Base-by-base conservation (phyloP, 306 rosid species). In the Arachis stenosperma region DNA sequence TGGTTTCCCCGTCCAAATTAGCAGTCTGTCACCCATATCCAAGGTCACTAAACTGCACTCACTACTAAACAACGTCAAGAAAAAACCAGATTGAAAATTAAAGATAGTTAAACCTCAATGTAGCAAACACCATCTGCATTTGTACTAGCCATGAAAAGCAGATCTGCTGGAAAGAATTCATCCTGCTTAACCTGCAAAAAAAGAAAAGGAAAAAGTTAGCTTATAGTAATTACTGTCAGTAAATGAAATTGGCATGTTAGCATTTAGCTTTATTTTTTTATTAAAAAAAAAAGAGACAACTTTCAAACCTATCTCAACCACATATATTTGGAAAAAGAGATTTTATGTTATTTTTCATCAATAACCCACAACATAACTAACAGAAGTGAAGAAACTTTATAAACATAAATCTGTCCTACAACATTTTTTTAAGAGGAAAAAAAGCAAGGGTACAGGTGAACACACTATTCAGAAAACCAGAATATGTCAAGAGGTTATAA, bases 1-100 rank as follows among this genome's bases (percentile, higher is more conserved):
- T 93, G 67, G 97, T 93, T 84, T 93, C 98, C 86, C 97, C 98
- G 4, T 93, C 98, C 86, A 93, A 81, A 86, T 93, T 93, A 77
- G 98, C 97, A 70, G 98, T 93, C 97, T 90, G 83, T 65, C 62
- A 73, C 50, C 69, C 76, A 73, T 58, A 80, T 61, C 54, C 40
- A 56, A 48, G 40, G 75, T 72, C 47, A 70, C 60, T 46, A 63
- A 74, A 65, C 36, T 7, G 56, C 42, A 50, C 12, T 42, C 15
- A 69, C 74, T 42, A 52, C 78, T 72, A 62, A 72, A 57, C 14
- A 57, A 58, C 13, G 5, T 63, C 27, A 13, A 64, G 55, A 56
- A 55, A 56, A 57, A 36, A 66, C 29, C 29, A 36, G 15, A 60
- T 39, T 53, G 60, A 67, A 53, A 61, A 40, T 13, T 37, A 63